Conservation (phyloP, 2,329 filamentous ascomycete species). For the Curvularia spicifera region DNA sequence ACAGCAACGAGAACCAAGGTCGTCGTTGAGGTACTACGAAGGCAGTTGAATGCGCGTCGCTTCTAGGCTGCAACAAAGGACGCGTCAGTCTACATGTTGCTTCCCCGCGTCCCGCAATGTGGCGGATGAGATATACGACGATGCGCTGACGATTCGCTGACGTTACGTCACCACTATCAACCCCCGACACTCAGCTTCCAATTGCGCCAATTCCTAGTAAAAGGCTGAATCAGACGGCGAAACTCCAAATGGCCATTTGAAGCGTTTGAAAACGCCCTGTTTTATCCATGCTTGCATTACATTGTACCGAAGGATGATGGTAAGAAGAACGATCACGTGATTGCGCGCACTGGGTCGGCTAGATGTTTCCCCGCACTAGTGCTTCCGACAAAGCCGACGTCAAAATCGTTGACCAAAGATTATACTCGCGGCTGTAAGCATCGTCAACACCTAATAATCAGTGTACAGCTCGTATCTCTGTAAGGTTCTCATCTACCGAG, state of each 20-base stretch:
- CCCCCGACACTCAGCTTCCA: background rate
- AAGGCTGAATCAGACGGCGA: background rate
- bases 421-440: background rate
- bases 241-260: background rate
- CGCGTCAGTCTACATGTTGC: slow-evolving; percentile 19
- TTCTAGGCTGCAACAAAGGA: slow-evolving; percentile 22
- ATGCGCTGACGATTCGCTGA: slow-evolving; percentile 5
- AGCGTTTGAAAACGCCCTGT: background rate
- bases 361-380: background rate
- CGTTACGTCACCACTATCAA: slow-evolving; percentile 5
- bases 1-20: background rate
- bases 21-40: background rate
- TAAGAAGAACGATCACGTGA: slow-evolving; percentile 8
- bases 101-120: slow-evolving; percentile 16
- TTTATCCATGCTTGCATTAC: background rate
- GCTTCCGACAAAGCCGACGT: background rate
- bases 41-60: slow-evolving; percentile 7
- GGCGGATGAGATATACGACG: slow-evolving; percentile 9
- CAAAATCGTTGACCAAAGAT: background rate
- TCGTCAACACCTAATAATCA: background rate
- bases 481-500: background rate
- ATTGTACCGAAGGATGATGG: background rate
- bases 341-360: background rate
- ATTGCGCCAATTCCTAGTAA: background rate
- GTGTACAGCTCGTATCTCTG: background rate